phyloP scores from a whole-genome alignment of 306 rosid species.

The Castanea mollissima region DNA sequence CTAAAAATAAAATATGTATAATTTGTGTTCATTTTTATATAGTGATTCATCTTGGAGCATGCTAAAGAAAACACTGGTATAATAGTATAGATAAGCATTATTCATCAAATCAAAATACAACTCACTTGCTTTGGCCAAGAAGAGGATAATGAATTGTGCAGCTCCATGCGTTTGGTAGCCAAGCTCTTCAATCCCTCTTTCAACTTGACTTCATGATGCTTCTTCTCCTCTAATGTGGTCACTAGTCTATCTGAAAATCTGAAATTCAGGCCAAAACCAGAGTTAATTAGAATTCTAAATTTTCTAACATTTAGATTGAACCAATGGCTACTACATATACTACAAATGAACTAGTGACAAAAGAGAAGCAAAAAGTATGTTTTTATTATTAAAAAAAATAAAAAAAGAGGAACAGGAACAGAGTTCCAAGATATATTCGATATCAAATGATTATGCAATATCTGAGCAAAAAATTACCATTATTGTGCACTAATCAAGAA shows the following conservation, averaged over 20 bases:
- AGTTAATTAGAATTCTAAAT: constrained; percentile 6
- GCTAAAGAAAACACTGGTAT: neutral
- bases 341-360: neutral
- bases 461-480: neutral
- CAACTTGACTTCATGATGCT: constrained; percentile 82
- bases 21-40: neutral
- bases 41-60: neutral
- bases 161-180: constrained; percentile 80
- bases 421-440: neutral
- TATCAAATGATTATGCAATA: neutral
- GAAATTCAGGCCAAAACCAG: constrained; percentile 34
- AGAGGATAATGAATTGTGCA: constrained; percentile 87
- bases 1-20: neutral
- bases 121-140: constrained; percentile 91
- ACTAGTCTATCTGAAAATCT: constrained; percentile 88
- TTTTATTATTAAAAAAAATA: neutral
- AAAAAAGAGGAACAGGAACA: neutral
- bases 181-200: constrained; percentile 83
- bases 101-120: neutral
- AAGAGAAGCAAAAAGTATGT: neutral
- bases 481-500: neutral
- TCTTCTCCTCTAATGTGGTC: constrained; percentile 82
- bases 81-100: neutral
- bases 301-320: neutral
- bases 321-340: neutral